These are phyloP conservation scores for Rhizopus stolonifer DNA, from an alignment of 371 early-diverging fungal species.

Conservation along the genomic window DNA sequence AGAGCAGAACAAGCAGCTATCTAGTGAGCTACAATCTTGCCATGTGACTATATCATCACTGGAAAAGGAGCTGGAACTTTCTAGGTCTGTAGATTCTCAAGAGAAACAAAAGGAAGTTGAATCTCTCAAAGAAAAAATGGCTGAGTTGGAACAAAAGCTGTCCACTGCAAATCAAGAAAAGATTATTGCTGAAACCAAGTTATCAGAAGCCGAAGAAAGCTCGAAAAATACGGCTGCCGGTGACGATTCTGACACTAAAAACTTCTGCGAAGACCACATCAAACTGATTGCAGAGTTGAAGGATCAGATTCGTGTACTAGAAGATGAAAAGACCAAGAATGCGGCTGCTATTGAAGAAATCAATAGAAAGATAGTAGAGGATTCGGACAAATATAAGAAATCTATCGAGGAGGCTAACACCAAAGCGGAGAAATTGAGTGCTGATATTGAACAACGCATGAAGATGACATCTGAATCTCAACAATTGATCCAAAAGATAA, in stretches of 20 bases:
- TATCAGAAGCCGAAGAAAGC: constrained; percentile 13
- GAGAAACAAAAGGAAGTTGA: constrained; percentile 14
- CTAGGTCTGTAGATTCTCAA: constrained; percentile 11
- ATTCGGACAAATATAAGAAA: constrained; percentile 3
- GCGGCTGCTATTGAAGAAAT: constrained; percentile 1
- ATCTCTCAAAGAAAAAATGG: constrained; percentile 12
- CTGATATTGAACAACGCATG: constrained; percentile 8
- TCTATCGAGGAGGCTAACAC: constrained; percentile 1
- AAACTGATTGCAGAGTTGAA: constrained; percentile 11
- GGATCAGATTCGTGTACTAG: constrained; percentile 16
- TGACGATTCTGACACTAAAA: background rate
- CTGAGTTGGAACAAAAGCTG: constrained; percentile 12
- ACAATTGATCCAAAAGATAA: constrained; percentile 4
- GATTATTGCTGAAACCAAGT: constrained; percentile 17
- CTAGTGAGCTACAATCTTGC: constrained; percentile 9
- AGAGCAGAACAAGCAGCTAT: constrained; percentile 7
- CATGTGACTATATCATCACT: background rate
- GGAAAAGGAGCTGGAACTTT: constrained; percentile 14
- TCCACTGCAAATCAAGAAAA: constrained; percentile 14
- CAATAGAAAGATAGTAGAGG: background rate
- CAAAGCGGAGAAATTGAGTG: constrained; percentile 7
- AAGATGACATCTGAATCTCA: constrained; percentile 6
- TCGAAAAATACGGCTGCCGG: background rate
- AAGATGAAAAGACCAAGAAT: constrained; percentile 8
- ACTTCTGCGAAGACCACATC: constrained; percentile 6